Conservation (phyloP, 1,139 yeast genomes). For the Yamadazyma pseudoaaseri region DNA sequence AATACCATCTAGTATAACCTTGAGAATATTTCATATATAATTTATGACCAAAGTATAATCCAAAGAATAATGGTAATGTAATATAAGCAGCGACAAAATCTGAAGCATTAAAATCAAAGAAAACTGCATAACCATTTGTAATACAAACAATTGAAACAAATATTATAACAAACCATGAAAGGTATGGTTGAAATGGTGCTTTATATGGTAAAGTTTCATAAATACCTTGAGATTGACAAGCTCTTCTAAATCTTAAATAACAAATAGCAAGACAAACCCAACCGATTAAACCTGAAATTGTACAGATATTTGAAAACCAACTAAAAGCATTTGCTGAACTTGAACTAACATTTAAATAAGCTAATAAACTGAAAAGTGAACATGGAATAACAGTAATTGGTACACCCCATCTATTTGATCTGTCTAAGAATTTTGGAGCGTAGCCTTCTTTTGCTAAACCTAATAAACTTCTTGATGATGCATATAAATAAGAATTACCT, state of each 20-base stretch:
- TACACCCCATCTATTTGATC: conserved; percentile 40
- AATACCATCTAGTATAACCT: conserved; percentile 27
- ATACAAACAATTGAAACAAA: conserved; percentile 40
- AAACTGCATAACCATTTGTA: conserved; percentile 54
- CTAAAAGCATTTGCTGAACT: conserved; percentile 55
- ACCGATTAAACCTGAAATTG: conserved; percentile 68
- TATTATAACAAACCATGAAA: conserved; percentile 41
- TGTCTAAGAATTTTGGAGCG: conserved; percentile 47
- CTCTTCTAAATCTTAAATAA: conserved; percentile 55
- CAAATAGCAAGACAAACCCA: conserved; percentile 57
- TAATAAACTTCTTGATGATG: conserved; percentile 42
- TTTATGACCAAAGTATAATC: conserved; percentile 23
- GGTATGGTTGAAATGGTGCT: conserved; percentile 44
- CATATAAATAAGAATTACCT: conserved; percentile 43
- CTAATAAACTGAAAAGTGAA: conserved; percentile 41
- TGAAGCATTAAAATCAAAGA: conserved; percentile 41
- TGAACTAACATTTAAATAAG: conserved; percentile 61
- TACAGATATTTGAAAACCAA: conserved; percentile 70
- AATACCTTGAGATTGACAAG: conserved; percentile 35
- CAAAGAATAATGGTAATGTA: conserved; percentile 28
- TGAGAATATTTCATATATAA: conserved; percentile 21
- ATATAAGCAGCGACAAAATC: conserved; percentile 58
- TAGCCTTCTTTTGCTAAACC: conserved; percentile 48
- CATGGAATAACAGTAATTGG: conserved; percentile 29
- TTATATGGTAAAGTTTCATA: conserved; percentile 32